Percentiles rank a stretch among this genome's conserved stretches.
phyloP scores from a whole-genome alignment of 2,329 filamentous ascomycete genomes.

The Fusarium burgessii region DNA sequence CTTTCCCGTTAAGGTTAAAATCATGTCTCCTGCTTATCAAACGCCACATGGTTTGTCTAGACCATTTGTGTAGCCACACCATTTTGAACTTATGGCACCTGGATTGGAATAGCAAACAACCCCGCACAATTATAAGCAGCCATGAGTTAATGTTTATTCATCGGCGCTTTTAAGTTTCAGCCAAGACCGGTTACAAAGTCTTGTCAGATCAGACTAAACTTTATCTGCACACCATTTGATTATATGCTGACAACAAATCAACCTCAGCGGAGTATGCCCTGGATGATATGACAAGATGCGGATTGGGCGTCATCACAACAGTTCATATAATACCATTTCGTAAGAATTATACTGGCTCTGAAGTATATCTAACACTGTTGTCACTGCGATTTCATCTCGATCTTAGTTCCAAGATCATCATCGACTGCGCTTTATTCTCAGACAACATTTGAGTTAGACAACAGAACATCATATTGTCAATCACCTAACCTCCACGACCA shows the following conservation, averaged over 20 bases:
- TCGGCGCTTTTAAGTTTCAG: neutral
- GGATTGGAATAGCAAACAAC: neutral
- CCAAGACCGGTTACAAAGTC: neutral
- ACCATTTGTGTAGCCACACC: neutral
- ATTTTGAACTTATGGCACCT: neutral
- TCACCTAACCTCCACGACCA: neutral
- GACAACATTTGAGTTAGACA: neutral
- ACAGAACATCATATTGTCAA: neutral
- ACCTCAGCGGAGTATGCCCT: neutral
- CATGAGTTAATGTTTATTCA: neutral
- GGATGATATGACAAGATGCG: neutral
- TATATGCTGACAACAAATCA: neutral
- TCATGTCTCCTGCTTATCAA: no score
- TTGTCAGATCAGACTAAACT: neutral
- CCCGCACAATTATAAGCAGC: neutral
- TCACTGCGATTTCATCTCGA: neutral
- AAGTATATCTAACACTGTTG: neutral
- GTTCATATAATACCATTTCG: neutral
- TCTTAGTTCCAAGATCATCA: neutral
- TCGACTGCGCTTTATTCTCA: no score
- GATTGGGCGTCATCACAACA: neutral
- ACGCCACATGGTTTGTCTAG: no score
- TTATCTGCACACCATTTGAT: neutral
- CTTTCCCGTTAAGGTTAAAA: no score
- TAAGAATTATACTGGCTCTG: neutral